These are phyloP conservation scores for Ceratocystis albifundus DNA, from an alignment of 2,329 filamentous ascomycete genomes.

Conservation along the genomic window DNA sequence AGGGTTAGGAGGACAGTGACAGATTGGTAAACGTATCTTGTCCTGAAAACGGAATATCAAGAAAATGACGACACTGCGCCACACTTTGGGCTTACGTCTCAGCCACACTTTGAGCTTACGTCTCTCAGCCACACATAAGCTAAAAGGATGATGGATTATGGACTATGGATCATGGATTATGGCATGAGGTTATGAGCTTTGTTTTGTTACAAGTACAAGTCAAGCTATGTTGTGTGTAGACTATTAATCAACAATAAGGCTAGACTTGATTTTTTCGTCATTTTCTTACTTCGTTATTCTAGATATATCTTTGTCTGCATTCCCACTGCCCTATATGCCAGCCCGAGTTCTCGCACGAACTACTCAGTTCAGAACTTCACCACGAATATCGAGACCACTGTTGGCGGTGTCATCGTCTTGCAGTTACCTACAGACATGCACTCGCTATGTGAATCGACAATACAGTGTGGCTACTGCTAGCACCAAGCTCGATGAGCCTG, in stretches of 20 bases:
- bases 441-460: not conserved
- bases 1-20: too few relatives aligned
- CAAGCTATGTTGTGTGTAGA: not conserved
- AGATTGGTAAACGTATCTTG: not conserved
- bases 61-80: not conserved
- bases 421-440: constrained; percentile 1
- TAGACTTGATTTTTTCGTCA: not conserved
- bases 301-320: not conserved
- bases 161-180: not conserved
- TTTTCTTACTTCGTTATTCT: not conserved
- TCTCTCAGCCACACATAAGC: not conserved
- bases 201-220: constrained; percentile 3
- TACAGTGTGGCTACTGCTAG: constrained; percentile 20
- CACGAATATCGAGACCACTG: not conserved
- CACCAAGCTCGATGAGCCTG: constrained; percentile 34
- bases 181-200: not conserved
- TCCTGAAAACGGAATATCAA: not conserved
- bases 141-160: not conserved
- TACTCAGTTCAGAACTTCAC: constrained; percentile 1
- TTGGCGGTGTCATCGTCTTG: constrained; percentile 3
- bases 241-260: not conserved
- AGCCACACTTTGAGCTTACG: not conserved
- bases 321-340: constrained; percentile 4
- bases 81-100: not conserved
- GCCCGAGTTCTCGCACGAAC: constrained; percentile 6